Evolutionary conservation across 2,329 filamentous ascomycete species (phyloP).

Genomic region (Alternaria triticimaculans): DNA sequence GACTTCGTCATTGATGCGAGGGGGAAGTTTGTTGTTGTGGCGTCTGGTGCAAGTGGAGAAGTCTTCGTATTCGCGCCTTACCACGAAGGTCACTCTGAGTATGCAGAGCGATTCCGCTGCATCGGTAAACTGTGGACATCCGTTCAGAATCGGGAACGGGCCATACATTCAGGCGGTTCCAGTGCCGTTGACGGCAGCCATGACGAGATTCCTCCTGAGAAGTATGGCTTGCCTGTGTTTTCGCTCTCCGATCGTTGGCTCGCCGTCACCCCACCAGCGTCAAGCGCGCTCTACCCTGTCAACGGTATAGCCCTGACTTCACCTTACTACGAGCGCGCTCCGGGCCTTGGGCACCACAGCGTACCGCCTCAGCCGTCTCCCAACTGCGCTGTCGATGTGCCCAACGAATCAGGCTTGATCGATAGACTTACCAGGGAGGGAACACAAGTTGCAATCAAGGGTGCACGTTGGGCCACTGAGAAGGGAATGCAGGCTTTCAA

Average conservation of each 20-base stretch:
- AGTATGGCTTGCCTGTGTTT: slow-evolving; percentile 68
- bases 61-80: slow-evolving; percentile 72
- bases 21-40: slow-evolving; percentile 72
- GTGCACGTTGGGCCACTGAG: slow-evolving; percentile 77
- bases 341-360: slow-evolving; percentile 63
- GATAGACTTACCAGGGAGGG: slow-evolving; percentile 81
- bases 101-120: slow-evolving; percentile 62
- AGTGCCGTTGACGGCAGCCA: slow-evolving; percentile 46
- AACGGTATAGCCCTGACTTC: slow-evolving; percentile 68
- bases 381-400: slow-evolving; percentile 74
- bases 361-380: slow-evolving; percentile 72
- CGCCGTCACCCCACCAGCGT: slow-evolving; percentile 75
- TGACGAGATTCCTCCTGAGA: slow-evolving; percentile 41
- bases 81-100: slow-evolving; percentile 33
- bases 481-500: slow-evolving; percentile 80
- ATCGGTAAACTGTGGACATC: slow-evolving; percentile 93
- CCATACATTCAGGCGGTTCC: slow-evolving; percentile 41
- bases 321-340: slow-evolving; percentile 61
- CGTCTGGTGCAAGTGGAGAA: slow-evolving; percentile 85
- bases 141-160: slow-evolving; percentile 64
- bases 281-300: slow-evolving; percentile 72
- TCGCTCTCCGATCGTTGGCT: slow-evolving; percentile 77
- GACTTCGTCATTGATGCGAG: slow-evolving; percentile 77
- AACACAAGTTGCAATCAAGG: slow-evolving; percentile 77
- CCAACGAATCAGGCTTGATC: slow-evolving; percentile 72